phyloP scores from a whole-genome alignment of 1,284 basidiomycete genomes.

The Ceratobasidium sp. region DNA sequence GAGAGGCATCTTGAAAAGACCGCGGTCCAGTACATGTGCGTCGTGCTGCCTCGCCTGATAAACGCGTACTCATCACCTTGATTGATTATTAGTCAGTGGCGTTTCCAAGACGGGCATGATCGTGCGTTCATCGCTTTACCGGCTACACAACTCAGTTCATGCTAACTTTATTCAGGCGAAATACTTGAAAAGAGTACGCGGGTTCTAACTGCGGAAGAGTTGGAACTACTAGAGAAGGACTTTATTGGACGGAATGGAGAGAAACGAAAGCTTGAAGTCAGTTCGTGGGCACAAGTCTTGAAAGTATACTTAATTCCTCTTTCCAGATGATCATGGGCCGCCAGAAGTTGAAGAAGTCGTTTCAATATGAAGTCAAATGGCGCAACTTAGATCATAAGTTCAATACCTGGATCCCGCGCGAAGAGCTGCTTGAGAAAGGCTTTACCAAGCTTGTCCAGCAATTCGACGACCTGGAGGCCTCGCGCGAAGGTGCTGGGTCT shows the following conservation, averaged over 20 bases:
- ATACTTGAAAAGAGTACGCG: constrained; percentile 92
- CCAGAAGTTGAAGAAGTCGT: constrained; percentile 95
- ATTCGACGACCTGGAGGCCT: constrained; percentile 96
- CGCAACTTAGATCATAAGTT: constrained; percentile 88
- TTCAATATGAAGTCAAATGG: constrained; percentile 98
- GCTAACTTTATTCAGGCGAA: constrained; percentile 63
- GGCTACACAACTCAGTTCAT: not conserved
- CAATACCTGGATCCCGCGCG: constrained; percentile 95
- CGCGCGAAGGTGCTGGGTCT: constrained; percentile 88
- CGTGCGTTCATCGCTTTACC: constrained; percentile 59
- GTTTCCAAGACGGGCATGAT: constrained; percentile 99
- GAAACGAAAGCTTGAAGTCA: constrained; percentile 86
- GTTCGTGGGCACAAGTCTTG: constrained; percentile 44
- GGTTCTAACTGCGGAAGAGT: constrained; percentile 87
- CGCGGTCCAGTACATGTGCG: constrained; percentile 85
- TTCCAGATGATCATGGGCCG: constrained; percentile 87
- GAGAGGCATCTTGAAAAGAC: constrained; percentile 95
- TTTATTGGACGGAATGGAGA: constrained; percentile 94
- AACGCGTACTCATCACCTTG: constrained; percentile 41
- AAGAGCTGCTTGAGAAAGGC: constrained; percentile 86
- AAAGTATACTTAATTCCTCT: constrained; percentile 23
- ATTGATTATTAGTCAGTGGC: constrained; percentile 71
- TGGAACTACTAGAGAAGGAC: constrained; percentile 79
- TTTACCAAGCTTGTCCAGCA: constrained; percentile 92
- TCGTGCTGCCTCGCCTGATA: constrained; percentile 8